These are phyloP conservation scores for Xylariomycetidae sp. DNA, from an alignment of 2,329 filamentous ascomycete species.

Conservation along the genomic window DNA sequence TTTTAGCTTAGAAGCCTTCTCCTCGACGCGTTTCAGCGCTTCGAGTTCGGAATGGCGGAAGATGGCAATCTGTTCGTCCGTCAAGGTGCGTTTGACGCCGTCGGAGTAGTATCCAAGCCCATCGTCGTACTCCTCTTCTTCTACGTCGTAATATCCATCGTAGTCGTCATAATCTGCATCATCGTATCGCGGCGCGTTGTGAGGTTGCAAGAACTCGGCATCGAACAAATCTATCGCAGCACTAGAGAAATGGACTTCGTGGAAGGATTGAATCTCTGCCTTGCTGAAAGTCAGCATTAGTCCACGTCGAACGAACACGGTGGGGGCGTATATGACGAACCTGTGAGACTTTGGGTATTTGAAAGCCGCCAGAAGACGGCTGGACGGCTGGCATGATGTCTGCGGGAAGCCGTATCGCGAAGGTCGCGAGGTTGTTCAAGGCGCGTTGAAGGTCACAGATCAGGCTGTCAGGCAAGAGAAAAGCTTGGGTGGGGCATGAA, in stretches of 20 bases:
- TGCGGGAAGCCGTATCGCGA: too few species aligned
- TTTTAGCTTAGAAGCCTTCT: conserved; percentile 26
- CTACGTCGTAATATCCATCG: conserved; percentile 30
- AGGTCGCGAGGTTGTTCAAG: background rate
- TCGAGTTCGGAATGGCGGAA: conserved; percentile 88
- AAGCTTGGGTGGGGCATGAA: too few species aligned
- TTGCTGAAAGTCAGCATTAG: conserved; percentile 30
- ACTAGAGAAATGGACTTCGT: conserved; percentile 54
- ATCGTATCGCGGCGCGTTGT: conserved; percentile 16
- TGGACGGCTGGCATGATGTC: conserved; percentile 18
- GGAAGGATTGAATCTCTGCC: conserved; percentile 57
- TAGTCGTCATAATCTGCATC: too few species aligned
- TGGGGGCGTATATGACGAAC: conserved; percentile 20
- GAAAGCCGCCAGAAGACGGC: conserved; percentile 11
- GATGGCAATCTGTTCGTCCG: conserved; percentile 84
- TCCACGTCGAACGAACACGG: conserved; percentile 1
- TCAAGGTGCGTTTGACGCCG: conserved; percentile 82
- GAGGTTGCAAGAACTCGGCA: conserved; percentile 37
- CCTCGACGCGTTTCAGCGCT: conserved; percentile 53
- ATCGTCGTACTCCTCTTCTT: conserved; percentile 54
- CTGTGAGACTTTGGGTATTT: conserved; percentile 32
- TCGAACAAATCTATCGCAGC: conserved; percentile 42
- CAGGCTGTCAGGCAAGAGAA: too few species aligned
- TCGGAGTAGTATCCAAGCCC: conserved; percentile 80
- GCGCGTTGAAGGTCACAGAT: too few species aligned